Conservation (phyloP, 1,139 yeast genomes). For the Magnusiomyces ingens region DNA sequence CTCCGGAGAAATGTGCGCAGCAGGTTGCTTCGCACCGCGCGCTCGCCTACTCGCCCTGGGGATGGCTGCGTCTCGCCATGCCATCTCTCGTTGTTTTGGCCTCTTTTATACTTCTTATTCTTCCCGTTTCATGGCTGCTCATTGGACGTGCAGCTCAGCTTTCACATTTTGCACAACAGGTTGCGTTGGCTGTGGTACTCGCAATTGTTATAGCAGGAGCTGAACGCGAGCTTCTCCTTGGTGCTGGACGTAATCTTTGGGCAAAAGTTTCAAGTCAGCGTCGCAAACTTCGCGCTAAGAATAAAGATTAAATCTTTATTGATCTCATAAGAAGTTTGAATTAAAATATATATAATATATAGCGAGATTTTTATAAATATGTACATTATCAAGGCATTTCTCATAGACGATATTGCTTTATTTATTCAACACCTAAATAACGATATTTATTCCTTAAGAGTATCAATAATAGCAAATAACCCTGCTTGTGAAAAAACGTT, state of each 20-base stretch:
- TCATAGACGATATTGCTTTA: too few species aligned
- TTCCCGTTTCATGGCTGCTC: neutral
- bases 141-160: conserved; percentile 1
- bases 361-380: too few species aligned
- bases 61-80: conserved; percentile 1
- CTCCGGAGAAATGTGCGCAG: too few species aligned
- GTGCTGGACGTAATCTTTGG: neutral
- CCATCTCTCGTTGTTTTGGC: neutral
- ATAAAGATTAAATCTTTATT: too few species aligned
- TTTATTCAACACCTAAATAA: too few species aligned
- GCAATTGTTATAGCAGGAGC: neutral
- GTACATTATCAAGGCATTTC: too few species aligned
- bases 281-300: too few species aligned
- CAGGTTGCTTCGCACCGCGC: too few species aligned
- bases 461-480: neutral
- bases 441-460: too few species aligned
- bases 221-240: neutral
- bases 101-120: neutral
- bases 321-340: too few species aligned
- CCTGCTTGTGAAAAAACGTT: conserved; percentile 7
- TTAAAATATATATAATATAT: too few species aligned
- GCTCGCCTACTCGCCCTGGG: neutral
- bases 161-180: neutral
- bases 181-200: neutral
- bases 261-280: too few species aligned